phyloP scores from a whole-genome alignment of 768 basidiomycete species.

The Mycena leptocephala region DNA sequence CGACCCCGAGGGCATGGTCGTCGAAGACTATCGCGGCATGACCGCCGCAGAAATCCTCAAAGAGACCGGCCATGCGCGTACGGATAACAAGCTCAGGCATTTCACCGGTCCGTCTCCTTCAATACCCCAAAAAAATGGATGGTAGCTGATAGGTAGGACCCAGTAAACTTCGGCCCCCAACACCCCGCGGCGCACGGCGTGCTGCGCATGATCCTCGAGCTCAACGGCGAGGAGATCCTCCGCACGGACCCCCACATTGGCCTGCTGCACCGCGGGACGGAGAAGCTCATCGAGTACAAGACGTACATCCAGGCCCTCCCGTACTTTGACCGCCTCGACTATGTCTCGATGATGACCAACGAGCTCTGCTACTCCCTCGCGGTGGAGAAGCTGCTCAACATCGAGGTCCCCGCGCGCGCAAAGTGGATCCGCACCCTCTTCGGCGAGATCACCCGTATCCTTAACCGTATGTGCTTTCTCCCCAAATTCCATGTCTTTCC shows the following conservation, averaged over 20 bases:
- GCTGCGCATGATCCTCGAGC: constrained; percentile 95
- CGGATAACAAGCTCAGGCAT: constrained; percentile 90
- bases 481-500: no score
- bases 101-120: constrained; percentile 94
- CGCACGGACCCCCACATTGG: constrained; percentile 96
- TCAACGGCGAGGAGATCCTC: constrained; percentile 97
- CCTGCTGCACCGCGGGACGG: constrained; percentile 96
- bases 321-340: constrained; percentile 99
- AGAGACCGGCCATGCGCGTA: constrained; percentile 74
- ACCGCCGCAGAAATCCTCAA: constrained; percentile 85
- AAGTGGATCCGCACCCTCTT: constrained; percentile 99
- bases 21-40: constrained; percentile 90
- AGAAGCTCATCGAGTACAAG: constrained; percentile 99
- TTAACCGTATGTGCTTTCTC: constrained; percentile 79
- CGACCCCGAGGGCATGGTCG: constrained; percentile 53
- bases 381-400: constrained; percentile 98
- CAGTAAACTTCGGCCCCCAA: constrained; percentile 98
- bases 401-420: constrained; percentile 96
- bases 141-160: no score
- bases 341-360: constrained; percentile 99
- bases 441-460: constrained; percentile 95
- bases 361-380: constrained; percentile 98
- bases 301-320: constrained; percentile 97
- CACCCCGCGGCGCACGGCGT: constrained; percentile 99
- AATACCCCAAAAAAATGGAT: no score